phyloP scores from a whole-genome alignment of 2,329 filamentous ascomycete genomes.

The Colletotrichum lupini region DNA sequence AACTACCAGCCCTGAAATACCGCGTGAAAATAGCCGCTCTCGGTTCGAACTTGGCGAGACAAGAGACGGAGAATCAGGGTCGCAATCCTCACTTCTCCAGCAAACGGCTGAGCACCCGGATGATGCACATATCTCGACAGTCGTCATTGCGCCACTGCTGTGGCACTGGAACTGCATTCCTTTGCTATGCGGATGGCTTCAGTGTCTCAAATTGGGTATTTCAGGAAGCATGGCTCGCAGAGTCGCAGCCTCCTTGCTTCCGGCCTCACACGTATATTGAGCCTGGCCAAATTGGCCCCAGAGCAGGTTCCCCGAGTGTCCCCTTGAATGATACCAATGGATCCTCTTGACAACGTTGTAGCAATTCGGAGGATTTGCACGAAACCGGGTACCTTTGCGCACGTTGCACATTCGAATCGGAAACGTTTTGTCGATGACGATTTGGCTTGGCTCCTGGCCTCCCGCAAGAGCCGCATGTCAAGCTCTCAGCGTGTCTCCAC shows the following conservation, averaged over 20 bases:
- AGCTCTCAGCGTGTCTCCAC: neutral
- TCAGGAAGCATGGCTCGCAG: neutral
- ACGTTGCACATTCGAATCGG: slow-evolving; percentile 4
- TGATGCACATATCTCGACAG: neutral
- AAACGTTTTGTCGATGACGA: neutral
- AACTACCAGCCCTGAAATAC: neutral
- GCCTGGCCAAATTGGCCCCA: neutral
- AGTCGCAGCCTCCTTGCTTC: neutral
- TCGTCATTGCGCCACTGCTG: neutral
- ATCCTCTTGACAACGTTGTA: neutral
- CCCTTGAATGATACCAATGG: neutral
- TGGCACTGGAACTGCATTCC: neutral
- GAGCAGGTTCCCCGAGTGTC: neutral
- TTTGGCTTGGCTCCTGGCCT: neutral
- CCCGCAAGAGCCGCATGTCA: slow-evolving; percentile 15
- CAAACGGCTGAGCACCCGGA: neutral
- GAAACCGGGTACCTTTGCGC: neutral
- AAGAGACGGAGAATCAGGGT: neutral
- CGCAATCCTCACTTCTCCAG: neutral
- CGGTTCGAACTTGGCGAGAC: neutral
- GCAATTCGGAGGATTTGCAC: neutral
- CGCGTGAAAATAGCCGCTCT: neutral
- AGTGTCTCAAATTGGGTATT: neutral
- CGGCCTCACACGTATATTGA: neutral
- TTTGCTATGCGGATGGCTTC: neutral